These are phyloP conservation scores for Lactarius quietus DNA, from an alignment of 768 basidiomycete species.

Conservation along the genomic window DNA sequence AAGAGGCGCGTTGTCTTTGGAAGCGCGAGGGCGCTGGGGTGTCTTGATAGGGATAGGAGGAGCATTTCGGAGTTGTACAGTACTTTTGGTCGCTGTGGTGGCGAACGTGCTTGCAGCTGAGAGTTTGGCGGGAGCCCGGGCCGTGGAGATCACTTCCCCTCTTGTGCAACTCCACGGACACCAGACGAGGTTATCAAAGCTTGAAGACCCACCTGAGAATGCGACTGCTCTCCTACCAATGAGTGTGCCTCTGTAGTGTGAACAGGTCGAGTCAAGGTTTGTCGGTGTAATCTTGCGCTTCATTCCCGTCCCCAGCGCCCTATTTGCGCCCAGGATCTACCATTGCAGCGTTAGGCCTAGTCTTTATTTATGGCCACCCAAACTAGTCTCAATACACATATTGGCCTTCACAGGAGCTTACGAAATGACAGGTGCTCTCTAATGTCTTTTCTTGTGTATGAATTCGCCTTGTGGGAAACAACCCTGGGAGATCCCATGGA, in stretches of 20 bases:
- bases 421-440: background rate
- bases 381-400: background rate
- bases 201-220: background rate
- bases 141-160: background rate
- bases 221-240: background rate
- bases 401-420: background rate
- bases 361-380: background rate
- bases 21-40: background rate
- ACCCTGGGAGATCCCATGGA: background rate
- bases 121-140: background rate
- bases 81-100: background rate
- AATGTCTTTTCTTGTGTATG: background rate
- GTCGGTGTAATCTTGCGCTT: background rate
- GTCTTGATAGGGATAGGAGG: background rate
- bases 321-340: background rate
- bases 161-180: too few species aligned
- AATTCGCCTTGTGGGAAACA: background rate
- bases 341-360: background rate
- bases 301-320: background rate
- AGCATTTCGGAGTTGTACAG: background rate
- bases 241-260: background rate
- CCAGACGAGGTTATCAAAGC: too few species aligned
- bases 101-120: background rate
- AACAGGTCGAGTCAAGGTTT: background rate
- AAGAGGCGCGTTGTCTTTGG: background rate